Percentiles rank a stretch among this genome's conserved stretches.
phyloP scores from a whole-genome alignment of 1,284 basidiomycete genomes.

The Apiotrichum laibachii region DNA sequence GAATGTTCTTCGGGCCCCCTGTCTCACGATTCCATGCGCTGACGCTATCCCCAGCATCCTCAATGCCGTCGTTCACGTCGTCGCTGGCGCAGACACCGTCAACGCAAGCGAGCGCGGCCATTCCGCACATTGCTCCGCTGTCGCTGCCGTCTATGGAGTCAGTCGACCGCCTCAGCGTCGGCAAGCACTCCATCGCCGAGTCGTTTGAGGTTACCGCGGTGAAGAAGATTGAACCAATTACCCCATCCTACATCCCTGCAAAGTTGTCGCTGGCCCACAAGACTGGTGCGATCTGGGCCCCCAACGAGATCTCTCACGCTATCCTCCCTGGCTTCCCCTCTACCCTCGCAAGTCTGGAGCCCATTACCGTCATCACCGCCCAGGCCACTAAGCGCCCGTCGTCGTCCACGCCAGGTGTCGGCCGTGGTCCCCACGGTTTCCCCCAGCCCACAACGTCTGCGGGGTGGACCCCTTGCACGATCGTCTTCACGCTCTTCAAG shows the following conservation, averaged over 20 bases:
- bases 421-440: not conserved
- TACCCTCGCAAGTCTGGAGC: constrained; percentile 22
- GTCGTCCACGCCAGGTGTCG: not conserved
- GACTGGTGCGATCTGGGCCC: constrained; percentile 3
- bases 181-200: not conserved
- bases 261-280: not conserved
- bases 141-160: constrained; percentile 1
- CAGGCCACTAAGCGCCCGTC: constrained; percentile 14
- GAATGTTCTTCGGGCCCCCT: too few species aligned
- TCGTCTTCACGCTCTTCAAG: constrained; percentile 24
- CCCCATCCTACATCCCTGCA: not conserved
- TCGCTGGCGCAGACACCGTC: not conserved
- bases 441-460: not conserved
- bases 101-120: not conserved
- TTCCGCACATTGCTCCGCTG: constrained; percentile 1
- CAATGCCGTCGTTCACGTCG: not conserved
- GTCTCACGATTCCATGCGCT: not conserved
- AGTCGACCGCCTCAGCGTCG: not conserved
- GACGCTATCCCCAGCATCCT: not conserved
- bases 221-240: not conserved
- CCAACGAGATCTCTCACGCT: constrained; percentile 17
- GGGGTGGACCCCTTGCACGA: constrained; percentile 21
- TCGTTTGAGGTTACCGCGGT: not conserved
- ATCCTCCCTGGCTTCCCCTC: constrained; percentile 37
- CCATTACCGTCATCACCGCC: constrained; percentile 32